phyloP scores from a whole-genome alignment of 2,329 filamentous ascomycete species.

The Fusarium vanettenii region DNA sequence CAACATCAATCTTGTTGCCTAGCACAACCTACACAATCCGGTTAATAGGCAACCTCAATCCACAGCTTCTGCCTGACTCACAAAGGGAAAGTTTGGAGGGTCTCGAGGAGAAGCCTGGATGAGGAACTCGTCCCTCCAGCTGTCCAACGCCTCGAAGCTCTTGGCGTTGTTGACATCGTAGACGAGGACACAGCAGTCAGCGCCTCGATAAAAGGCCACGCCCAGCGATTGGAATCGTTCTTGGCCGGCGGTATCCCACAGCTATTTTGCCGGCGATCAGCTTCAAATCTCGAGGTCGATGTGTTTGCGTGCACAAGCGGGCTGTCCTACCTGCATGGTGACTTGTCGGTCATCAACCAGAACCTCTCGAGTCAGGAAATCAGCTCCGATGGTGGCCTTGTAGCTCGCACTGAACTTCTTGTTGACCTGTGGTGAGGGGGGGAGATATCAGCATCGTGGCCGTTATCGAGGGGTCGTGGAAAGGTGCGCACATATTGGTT shows the following conservation, averaged over 20 bases:
- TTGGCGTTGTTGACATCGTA: conserved; percentile 99
- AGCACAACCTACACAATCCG: conserved; percentile 78
- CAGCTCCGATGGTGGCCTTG: conserved; percentile 98
- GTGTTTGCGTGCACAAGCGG: conserved; percentile 17
- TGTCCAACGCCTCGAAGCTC: conserved; percentile 98
- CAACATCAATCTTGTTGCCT: conserved; percentile 98
- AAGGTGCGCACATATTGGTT: conserved; percentile 94
- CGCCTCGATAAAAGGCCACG: conserved; percentile 96
- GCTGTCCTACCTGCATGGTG: conserved; percentile 85
- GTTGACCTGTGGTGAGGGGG: conserved; percentile 79
- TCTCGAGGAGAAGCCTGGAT: conserved; percentile 97
- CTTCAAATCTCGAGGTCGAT: not conserved
- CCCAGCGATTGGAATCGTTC: conserved; percentile 97
- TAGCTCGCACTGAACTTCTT: conserved; percentile 99
- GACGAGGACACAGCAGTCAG: conserved; percentile 97
- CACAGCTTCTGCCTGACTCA: conserved; percentile 61
- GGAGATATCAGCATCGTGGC: conserved; percentile 21
- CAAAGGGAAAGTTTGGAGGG: conserved; percentile 97
- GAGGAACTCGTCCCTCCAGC: conserved; percentile 97
- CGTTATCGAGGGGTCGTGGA: conserved; percentile 4
- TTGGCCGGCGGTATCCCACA: conserved; percentile 98
- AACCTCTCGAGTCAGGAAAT: conserved; percentile 98
- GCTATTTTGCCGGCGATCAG: conserved; percentile 60
- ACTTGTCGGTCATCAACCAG: conserved; percentile 96
- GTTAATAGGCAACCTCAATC: conserved; percentile 30